These are phyloP conservation scores for Adansonia grandidieri DNA, from an alignment of 441 rosid genomes.

Conservation along the genomic window DNA sequence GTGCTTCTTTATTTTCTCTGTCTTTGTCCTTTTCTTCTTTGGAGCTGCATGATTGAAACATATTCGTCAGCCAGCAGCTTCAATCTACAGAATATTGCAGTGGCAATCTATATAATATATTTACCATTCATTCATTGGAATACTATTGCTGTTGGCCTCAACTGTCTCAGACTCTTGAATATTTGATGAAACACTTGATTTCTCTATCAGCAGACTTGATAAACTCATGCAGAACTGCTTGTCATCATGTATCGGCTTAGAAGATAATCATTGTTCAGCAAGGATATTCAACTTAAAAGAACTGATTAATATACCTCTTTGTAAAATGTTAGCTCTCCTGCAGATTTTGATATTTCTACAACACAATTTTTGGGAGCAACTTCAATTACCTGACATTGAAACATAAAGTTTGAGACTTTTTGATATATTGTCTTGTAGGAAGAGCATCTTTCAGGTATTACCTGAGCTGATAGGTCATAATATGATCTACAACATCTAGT, in stretches of 20 bases:
- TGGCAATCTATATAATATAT: neutral
- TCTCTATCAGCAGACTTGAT: slow-evolving; percentile 61
- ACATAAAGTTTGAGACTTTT: slow-evolving; percentile 19
- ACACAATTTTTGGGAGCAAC: too few relatives aligned
- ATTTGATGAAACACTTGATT: slow-evolving; percentile 42
- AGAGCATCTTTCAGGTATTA: slow-evolving; percentile 29
- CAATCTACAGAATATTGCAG: slow-evolving; percentile 14
- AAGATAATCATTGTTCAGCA: slow-evolving; percentile 2
- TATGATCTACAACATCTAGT: slow-evolving; percentile 61
- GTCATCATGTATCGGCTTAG: slow-evolving; percentile 28
- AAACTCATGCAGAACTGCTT: slow-evolving; percentile 85
- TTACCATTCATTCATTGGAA: slow-evolving; percentile 45
- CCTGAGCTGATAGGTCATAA: slow-evolving; percentile 83
- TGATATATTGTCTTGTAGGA: slow-evolving; percentile 18
- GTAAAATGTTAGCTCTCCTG: too few relatives aligned
- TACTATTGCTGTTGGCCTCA: slow-evolving; percentile 22
- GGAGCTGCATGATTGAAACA: slow-evolving; percentile 44
- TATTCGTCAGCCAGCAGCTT: slow-evolving; percentile 21
- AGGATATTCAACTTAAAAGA: too few relatives aligned
- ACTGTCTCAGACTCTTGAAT: slow-evolving; percentile 29
- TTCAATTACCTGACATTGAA: too few relatives aligned
- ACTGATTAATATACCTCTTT: too few relatives aligned
- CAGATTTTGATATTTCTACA: slow-evolving; percentile 20
- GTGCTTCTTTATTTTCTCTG: neutral
- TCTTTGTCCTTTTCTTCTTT: slow-evolving; percentile 29